These are phyloP conservation scores for Aspergillus vadensis DNA, from an alignment of 2,329 filamentous ascomycete species.

Conservation along the genomic window DNA sequence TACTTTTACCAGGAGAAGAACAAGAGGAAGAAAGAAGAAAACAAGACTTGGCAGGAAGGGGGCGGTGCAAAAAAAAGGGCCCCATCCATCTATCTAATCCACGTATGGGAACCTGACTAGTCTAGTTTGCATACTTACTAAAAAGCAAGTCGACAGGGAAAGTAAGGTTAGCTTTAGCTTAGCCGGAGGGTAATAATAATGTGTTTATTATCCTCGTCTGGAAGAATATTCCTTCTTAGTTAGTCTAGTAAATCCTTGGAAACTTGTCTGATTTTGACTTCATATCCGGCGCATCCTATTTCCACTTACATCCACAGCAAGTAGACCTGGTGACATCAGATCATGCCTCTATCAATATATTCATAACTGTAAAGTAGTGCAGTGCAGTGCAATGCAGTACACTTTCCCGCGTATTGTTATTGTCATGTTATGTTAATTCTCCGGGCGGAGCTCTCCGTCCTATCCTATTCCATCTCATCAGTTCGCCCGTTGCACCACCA, in stretches of 20 bases:
- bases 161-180: conserved; percentile 2
- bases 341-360: neutral
- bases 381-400: neutral
- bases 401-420: neutral
- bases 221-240: neutral
- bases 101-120: conserved; percentile 7
- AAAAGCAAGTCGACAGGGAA: no score
- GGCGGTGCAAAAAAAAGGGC: conserved; percentile 11
- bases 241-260: neutral
- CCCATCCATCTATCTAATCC: conserved; percentile 3
- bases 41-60: conserved; percentile 8
- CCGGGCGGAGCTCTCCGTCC: neutral
- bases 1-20: neutral
- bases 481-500: neutral
- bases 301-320: neutral
- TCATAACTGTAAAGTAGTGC: no score
- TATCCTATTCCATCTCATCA: neutral
- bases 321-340: neutral
- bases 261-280: neutral
- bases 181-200: neutral
- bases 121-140: no score
- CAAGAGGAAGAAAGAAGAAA: neutral
- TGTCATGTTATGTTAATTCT: neutral
- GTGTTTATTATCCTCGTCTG: neutral
- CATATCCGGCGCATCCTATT: neutral